Evolutionary conservation across 2,329 filamentous ascomycete species (phyloP), one percentile per base, ranked within the genome.

Genomic region (Whalleya microplaca): DNA sequence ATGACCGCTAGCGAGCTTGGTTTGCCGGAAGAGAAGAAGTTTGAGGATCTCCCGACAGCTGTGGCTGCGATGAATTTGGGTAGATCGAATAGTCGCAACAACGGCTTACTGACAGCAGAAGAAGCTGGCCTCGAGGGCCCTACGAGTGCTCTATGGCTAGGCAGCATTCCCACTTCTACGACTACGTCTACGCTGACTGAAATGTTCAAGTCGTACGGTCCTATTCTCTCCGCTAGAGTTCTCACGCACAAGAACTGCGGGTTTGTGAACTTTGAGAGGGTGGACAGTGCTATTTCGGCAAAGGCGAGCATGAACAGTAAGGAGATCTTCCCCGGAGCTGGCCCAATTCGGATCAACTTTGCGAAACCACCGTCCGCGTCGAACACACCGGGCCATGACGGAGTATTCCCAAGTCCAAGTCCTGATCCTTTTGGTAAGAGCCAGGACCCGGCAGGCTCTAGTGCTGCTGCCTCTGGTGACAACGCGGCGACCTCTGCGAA

Each of bases 221-320:
- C 89, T 2, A 96, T 99, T 61, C 83, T 95, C 64, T 97, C 94
- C 2, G 94, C 92, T 23, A 85, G 95, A 62, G 95, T 99, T 3
- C 81, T 99, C 59, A 98, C 95, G 0, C 92, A 99, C 80, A 99
- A 99, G 82, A 98, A 96, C 75, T 99, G 95, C 72, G 95, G 94
- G 2, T 99, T 99, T 67, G 94, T 99, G 71, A 99, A 99, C 75
- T 99, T 96, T 69, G 92, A 98, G 75, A 88, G 86, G 56, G 78
- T 95, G 27, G 93, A 98, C 63, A 96, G 92, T 71, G 95, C 95
- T 53, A 88, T 97, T 41, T 87, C 91, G 58, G 95, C 95, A 16
- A 96, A 94, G 73, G 87, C 87, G 14, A 84, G 88, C 70, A 87
- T 96, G 75, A 98, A 98, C 69, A 92, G 92, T 68, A 97, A 96